These are phyloP conservation scores for Nicotiana paniculata DNA, from an alignment of 257 asterid genomes.

Conservation along the genomic window DNA sequence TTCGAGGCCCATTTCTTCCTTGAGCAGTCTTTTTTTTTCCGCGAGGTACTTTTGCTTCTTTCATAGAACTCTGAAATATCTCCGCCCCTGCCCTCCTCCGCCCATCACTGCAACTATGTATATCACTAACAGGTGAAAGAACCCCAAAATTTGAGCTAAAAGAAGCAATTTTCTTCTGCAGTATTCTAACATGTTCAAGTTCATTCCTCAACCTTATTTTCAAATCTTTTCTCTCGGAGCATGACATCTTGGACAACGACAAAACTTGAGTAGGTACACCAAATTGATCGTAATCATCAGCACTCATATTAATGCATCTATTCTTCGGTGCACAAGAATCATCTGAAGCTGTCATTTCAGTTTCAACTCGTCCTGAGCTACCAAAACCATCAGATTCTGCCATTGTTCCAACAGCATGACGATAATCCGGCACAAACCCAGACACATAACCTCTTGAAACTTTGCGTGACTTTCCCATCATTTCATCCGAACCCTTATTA, in stretches of 20 bases:
- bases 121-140: constrained; percentile 33
- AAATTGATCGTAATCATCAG: constrained; percentile 35
- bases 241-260: constrained; percentile 56
- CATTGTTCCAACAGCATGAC: constrained; percentile 55
- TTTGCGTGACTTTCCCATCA: constrained; percentile 68
- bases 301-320: constrained; percentile 25
- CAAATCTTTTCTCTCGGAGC: constrained; percentile 48
- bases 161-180: constrained; percentile 51
- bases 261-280: constrained; percentile 46
- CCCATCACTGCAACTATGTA: constrained; percentile 36
- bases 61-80: constrained; percentile 26
- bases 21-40: constrained; percentile 42
- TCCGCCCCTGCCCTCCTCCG: constrained; percentile 36
- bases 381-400: constrained; percentile 64
- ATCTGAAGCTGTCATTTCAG: constrained; percentile 36
- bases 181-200: constrained; percentile 56
- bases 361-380: constrained; percentile 37
- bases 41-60: constrained; percentile 18
- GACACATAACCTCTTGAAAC: constrained; percentile 44
- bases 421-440: constrained; percentile 55
- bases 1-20: constrained; percentile 53
- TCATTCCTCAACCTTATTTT: constrained; percentile 49
- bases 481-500: constrained; percentile 19
- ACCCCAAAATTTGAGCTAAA: constrained; percentile 15
- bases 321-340: constrained; percentile 28